Evolutionary conservation across 495 filamentous ascomycete genomes (phyloP), one percentile per base, ranked within the genome.

Genomic region (Trichoderma erinaceum): DNA sequence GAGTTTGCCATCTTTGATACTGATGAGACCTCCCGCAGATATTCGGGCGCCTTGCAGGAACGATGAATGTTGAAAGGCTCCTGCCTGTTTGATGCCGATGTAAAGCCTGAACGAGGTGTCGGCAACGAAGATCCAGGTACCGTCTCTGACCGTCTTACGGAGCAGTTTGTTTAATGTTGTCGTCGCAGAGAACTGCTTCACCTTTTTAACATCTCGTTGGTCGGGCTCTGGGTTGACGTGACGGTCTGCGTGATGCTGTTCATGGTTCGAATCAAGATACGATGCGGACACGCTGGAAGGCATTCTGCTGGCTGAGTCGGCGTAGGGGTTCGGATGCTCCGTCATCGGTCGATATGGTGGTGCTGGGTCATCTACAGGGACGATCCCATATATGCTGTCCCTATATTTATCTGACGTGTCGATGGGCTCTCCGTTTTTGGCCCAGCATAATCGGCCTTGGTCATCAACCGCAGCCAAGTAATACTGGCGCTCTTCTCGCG

Each of bases 41-140:
- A 97, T 92, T 21, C 92, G 85, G 21, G 84, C 83, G 16, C 93
- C 93, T 63, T 92, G 89, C 2, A 97, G 80, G 72, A 97, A 97
- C 0, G 89, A 92, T 8, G 86, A 90, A 77, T 97, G 93, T 72
- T 97, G 93, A 73, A 97, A 97, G 10, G 90, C 86, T 35, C 93
- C 93, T 35, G 86, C 86, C 74, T 91, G 88, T 72, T 97, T 97
- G 77, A 97, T 95, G 58, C 92, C 93, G 46, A 97, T 85, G 78
- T 97, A 97, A 0, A 97, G 81, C 10, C 93, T 86, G 72, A 92
- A 94, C 2, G 87, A 89, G 0, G 91, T 94, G 77, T 97, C 93
- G 41, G 89, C 88, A 25, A 91, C 93, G 72, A 96, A 97, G 50
- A 97, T 93, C 92, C 92, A 97, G 41, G 89, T 93, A 72, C 90